Base-by-base conservation (phyloP, 176 grass and related monocot genomes). In the Ampelocalamus luodianensis region DNA sequence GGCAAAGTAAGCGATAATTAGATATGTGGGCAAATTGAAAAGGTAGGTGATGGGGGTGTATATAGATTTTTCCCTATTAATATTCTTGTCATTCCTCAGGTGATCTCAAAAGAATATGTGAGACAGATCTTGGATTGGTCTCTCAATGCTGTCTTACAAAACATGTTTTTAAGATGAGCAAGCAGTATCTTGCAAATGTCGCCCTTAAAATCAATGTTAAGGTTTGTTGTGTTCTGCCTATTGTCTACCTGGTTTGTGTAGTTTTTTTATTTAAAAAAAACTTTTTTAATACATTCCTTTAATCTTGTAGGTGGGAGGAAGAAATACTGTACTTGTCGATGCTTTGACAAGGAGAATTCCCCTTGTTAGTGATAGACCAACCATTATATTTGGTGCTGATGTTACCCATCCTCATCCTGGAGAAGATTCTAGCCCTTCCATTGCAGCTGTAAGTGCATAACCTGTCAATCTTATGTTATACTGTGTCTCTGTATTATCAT, bases 141-240 rank as follows among this genome's bases (percentile, higher is more conserved):
- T 89, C 92, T 63, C 92, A 94, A 79, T 94, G 92, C 65, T 94
- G 90, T 84, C 82, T 94, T 68, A 82, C 77, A 2, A 90, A 94
- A 72, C 79, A 94, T 89, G 76, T 89, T 84, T 85, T 82, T 53
- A 91, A 79, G 81, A 91, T 74, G 87, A 90, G 22, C 67, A 87
- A 54, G n/a, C 90, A 90, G 53, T 92, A 89, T 85, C 81, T 94
- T 39, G 84, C 89, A 49, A 90, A 94, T 53, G 87, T 94, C 11
- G 81, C 92, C 56, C 83, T 92, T 44, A 91, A 94, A 86, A 94
- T 94, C 42, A 94, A 94, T 58, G 92, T 92, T 11, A 94, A 94
- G 89, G 92, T 94, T 53, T 20, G 39, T 32, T 80, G 27, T 89
- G 54, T 66, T 55, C 34, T 88, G 15, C 39, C 59, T 6, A 22